Conservation (phyloP, 805 yeast genomes). For the Zygosaccharomyces pseudorouxii region DNA sequence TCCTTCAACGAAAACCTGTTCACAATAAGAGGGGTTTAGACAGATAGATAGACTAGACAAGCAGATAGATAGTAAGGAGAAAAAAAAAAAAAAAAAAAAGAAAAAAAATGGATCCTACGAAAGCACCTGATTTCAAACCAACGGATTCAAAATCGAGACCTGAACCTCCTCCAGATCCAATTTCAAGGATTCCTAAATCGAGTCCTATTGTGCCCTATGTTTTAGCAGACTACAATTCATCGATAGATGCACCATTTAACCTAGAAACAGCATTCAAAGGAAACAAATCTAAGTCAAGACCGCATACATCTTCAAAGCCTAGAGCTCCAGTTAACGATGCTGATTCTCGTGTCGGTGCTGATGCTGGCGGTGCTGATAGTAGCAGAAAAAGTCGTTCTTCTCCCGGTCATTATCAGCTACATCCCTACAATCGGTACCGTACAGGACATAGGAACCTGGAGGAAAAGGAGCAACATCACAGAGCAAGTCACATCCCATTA, state of each 20-base stretch:
- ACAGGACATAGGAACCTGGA: constrained; percentile 3
- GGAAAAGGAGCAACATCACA: constrained; percentile 12
- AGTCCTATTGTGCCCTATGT: constrained; percentile 76
- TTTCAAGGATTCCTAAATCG: constrained; percentile 63
- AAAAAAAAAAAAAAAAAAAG: not conserved
- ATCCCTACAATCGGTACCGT: not conserved
- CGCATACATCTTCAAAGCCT: not conserved
- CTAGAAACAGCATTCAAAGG: constrained; percentile 10
- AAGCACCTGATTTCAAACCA: constrained; percentile 86
- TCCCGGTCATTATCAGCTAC: not conserved
- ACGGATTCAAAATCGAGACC: constrained; percentile 63
- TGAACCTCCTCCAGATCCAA: constrained; percentile 62
- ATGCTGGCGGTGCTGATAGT: not conserved
- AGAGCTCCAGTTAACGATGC: not conserved
- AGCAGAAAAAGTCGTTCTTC: not conserved
- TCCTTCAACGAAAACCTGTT: not conserved
- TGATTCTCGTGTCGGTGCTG: too few species aligned
- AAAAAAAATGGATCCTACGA: constrained; percentile 82
- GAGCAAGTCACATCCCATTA: constrained; percentile 42
- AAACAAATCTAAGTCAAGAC: not conserved
- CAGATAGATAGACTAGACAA: not conserved
- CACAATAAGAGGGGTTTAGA: not conserved
- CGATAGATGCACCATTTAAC: constrained; percentile 62
- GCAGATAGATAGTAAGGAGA: not conserved
- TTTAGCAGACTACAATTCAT: constrained; percentile 65